Conservation (phyloP, 1,139 yeast genomes). For the Torulaspora pretoriensis region DNA sequence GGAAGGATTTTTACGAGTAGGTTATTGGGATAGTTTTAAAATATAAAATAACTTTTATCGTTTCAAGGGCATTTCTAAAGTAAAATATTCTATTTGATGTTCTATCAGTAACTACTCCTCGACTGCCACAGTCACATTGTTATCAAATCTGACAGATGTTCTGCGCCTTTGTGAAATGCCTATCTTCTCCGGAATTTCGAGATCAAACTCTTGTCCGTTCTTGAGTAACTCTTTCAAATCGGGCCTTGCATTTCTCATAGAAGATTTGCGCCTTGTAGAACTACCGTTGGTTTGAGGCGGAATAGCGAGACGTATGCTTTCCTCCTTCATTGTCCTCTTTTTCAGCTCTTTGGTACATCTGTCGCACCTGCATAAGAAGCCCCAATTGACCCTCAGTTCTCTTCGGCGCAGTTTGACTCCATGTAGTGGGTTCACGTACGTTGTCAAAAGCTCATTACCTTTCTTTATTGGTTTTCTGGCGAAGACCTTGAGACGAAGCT, state of each 20-base stretch:
- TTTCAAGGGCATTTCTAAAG: not conserved
- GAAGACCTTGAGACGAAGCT: slow-evolving; percentile 54
- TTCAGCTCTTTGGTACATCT: slow-evolving; percentile 58
- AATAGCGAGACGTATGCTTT: not conserved
- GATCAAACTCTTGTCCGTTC: slow-evolving; percentile 46
- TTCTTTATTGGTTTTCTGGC: slow-evolving; percentile 56
- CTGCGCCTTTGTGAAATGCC: slow-evolving; percentile 43
- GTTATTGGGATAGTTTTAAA: slow-evolving; percentile 6
- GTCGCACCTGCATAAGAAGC: slow-evolving; percentile 66
- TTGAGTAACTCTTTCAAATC: slow-evolving; percentile 49
- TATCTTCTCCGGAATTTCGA: slow-evolving; percentile 43
- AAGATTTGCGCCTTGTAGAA: slow-evolving; percentile 32
- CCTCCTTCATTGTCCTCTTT: slow-evolving; percentile 23
- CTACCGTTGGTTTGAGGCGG: slow-evolving; percentile 3
- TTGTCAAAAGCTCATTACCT: slow-evolving; percentile 65
- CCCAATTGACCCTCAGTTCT: slow-evolving; percentile 74
- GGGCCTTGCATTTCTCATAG: slow-evolving; percentile 37
- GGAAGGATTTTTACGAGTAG: slow-evolving; percentile 4
- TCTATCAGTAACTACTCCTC: slow-evolving; percentile 26
- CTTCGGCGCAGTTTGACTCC: slow-evolving; percentile 62
- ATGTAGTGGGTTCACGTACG: slow-evolving; percentile 67
- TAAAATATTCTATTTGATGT: not conserved
- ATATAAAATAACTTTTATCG: not conserved
- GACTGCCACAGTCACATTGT: slow-evolving; percentile 49
- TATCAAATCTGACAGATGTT: slow-evolving; percentile 71